Evolutionary conservation across 2,329 filamentous ascomycete species (phyloP).

Genomic region (Xylariaceae sp.): DNA sequence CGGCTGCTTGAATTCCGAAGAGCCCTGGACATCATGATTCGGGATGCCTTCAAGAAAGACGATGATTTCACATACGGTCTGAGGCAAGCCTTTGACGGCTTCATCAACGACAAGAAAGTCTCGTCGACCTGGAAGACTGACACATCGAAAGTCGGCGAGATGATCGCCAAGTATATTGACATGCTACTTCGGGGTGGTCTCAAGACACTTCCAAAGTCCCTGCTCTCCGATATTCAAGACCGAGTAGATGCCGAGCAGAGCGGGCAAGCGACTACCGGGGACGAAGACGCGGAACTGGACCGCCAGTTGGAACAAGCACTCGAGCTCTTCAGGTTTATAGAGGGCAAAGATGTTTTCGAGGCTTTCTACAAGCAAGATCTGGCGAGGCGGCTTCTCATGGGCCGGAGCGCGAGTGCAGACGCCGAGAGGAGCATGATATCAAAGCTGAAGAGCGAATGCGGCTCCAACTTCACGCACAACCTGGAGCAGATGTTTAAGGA

Average conservation of each 20-base stretch:
- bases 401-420: slow-evolving; percentile 85
- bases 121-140: slow-evolving; percentile 68
- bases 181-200: slow-evolving; percentile 78
- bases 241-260: slow-evolving; percentile 50
- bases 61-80: slow-evolving; percentile 71
- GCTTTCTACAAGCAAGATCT: slow-evolving; percentile 99
- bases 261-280: slow-evolving; percentile 60
- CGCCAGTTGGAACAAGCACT: slow-evolving; percentile 86
- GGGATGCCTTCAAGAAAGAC: slow-evolving; percentile 68
- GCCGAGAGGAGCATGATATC: slow-evolving; percentile 93
- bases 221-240: slow-evolving; percentile 56
- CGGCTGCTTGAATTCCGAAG: slow-evolving; percentile 75
- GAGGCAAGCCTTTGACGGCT: slow-evolving; percentile 76
- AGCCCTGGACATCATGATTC: slow-evolving; percentile 68
- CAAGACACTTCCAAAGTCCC: slow-evolving; percentile 67
- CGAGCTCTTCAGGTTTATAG: slow-evolving; percentile 92
- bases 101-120: slow-evolving; percentile 85
- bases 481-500: slow-evolving; percentile 99
- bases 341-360: slow-evolving; percentile 96
- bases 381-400: slow-evolving; percentile 82
- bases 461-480: slow-evolving; percentile 90
- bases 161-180: slow-evolving; percentile 97
- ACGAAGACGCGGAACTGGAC: slow-evolving; percentile 89
- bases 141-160: slow-evolving; percentile 92
- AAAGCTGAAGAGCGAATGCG: slow-evolving; percentile 87